Conservation (phyloP, 495 filamentous ascomycete genomes). For the Penicillium argentinense region DNA sequence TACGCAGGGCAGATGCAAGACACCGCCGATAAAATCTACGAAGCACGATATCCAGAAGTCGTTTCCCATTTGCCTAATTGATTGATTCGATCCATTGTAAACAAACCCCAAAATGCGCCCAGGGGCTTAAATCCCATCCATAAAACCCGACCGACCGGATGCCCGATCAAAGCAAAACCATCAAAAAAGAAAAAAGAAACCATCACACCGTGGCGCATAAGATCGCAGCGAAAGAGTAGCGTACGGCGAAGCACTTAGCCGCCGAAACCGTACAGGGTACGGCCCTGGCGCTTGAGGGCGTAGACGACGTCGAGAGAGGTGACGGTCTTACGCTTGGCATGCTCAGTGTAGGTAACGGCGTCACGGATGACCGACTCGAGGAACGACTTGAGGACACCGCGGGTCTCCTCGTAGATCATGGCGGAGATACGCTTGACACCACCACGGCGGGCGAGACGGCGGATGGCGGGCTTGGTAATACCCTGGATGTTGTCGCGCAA, state of each 20-base stretch:
- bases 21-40: no score
- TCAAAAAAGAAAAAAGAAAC: constrained; percentile 17
- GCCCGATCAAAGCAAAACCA: background rate
- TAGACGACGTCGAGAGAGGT: constrained; percentile 95
- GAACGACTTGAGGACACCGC: constrained; percentile 67
- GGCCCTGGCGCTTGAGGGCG: constrained; percentile 90
- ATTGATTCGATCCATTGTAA: background rate
- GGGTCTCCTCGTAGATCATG: constrained; percentile 71
- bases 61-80: constrained; percentile 6
- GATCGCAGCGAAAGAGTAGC: constrained; percentile 7
- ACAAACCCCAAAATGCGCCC: background rate
- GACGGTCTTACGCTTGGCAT: constrained; percentile 97
- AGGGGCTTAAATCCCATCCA: constrained; percentile 4
- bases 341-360: constrained; percentile 97
- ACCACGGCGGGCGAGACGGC: constrained; percentile 62
- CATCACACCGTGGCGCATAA: constrained; percentile 32
- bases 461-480: constrained; percentile 72
- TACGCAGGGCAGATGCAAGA: no score
- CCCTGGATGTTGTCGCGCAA: constrained; percentile 98
- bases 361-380: constrained; percentile 75
- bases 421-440: constrained; percentile 68
- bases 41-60: no score
- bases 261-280: constrained; percentile 98
- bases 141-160: constrained; percentile 5
- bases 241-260: constrained; percentile 58